Percentiles rank a stretch among this genome's conserved stretches.
Conservation (phyloP, 148 eudicot genomes). For the Salicornia ramosissima region DNA sequence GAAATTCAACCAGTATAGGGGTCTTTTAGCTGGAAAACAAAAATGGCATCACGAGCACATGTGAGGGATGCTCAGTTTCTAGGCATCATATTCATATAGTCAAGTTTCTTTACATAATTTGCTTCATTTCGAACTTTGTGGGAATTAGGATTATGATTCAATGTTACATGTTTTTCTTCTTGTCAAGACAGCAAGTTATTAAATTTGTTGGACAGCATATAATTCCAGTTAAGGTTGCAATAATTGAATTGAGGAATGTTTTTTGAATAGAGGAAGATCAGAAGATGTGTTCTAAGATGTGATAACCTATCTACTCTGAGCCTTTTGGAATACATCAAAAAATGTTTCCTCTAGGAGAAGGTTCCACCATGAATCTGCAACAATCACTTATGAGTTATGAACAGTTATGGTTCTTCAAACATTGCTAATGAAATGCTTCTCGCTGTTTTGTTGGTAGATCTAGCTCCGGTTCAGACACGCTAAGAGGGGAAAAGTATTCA, state of each 20-base stretch:
- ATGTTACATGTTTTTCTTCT: background rate
- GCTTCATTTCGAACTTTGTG: background rate
- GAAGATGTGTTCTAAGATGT: too few species aligned
- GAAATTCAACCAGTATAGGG: constrained; percentile 36
- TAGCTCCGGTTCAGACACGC: constrained; percentile 58
- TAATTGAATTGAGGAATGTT: background rate
- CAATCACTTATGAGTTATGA: background rate
- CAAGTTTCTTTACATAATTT: background rate
- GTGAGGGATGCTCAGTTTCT: background rate
- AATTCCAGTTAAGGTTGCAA: background rate
- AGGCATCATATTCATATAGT: constrained; percentile 5
- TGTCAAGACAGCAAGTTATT: background rate
- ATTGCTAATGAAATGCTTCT: constrained; percentile 60
- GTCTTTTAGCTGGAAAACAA: background rate
- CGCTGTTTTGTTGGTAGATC: constrained; percentile 57
- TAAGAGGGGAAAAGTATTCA: constrained; percentile 55
- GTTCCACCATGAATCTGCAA: background rate
- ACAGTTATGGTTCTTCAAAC: constrained; percentile 8
- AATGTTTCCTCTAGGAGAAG: too few species aligned
- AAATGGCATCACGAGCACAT: too few species aligned
- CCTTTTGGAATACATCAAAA: background rate
- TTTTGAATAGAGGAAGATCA: too few species aligned
- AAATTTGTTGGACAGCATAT: background rate
- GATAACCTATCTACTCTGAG: background rate
- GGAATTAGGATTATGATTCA: too few species aligned